These are phyloP conservation scores for Hypoxylon sp. DNA, from an alignment of 2,329 filamentous ascomycete species.

Conservation along the genomic window DNA sequence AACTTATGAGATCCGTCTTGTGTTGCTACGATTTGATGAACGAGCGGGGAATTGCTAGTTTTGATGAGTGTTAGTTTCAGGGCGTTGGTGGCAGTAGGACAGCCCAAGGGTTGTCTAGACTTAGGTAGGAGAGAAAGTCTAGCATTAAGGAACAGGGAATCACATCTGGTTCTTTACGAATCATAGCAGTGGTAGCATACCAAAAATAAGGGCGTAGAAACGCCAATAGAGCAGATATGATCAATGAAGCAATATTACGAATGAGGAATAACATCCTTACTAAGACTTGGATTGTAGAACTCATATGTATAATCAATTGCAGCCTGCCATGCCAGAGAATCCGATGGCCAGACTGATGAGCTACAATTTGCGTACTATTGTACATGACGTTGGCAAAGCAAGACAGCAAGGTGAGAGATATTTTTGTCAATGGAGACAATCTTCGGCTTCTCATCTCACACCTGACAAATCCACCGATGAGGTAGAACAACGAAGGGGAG, in stretches of 20 bases:
- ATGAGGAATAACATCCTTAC: not conserved
- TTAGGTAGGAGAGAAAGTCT: not conserved
- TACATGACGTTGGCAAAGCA: conserved; percentile 19
- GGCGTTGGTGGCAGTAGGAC: not conserved
- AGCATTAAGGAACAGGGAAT: not conserved
- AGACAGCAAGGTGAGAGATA: conserved; percentile 3
- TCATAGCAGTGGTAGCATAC: not conserved
- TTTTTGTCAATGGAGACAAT: not conserved
- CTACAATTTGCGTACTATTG: conserved; percentile 18
- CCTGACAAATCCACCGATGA: conserved; percentile 8
- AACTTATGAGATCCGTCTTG: too few species aligned
- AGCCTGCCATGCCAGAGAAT: not conserved
- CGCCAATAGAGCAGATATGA: not conserved
- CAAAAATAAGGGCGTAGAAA: not conserved
- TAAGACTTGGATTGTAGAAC: not conserved
- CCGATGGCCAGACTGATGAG: conserved; percentile 2
- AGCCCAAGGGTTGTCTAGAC: not conserved
- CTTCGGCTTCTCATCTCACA: not conserved
- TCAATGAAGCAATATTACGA: conserved; percentile 14
- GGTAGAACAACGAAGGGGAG: conserved; percentile 1
- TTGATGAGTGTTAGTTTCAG: not conserved
- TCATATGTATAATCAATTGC: conserved; percentile 14
- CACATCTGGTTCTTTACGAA: not conserved
- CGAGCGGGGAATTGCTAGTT: not conserved
- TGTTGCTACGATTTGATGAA: not conserved